Evolutionary conservation across 495 filamentous ascomycete genomes (phyloP), one percentile per base, ranked within the genome.

Genomic region (Xylaria sp.): DNA sequence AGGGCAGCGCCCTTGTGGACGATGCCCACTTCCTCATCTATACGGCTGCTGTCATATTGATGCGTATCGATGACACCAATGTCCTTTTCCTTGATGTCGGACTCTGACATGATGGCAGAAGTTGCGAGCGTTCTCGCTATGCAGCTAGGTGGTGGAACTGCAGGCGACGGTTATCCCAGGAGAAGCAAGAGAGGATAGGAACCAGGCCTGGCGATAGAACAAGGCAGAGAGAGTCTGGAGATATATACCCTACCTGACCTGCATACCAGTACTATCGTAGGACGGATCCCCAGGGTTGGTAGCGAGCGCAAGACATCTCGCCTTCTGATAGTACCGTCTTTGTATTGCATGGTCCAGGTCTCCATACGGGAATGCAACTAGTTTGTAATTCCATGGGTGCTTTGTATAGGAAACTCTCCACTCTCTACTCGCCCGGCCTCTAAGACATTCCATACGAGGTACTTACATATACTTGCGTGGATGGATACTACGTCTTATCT

Each of bases 21-120:
- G 21, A 78, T 68, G 31, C 77, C 80, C 63, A 74, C 73, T 67
- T 80, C 80, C 63, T 79, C 80, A 68, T 80, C 78, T 6, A 21
- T 57, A 31, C 29, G 26, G 41, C 44, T 58, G 15, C 40, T 37
- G 37, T 17, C 35, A 61, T 72, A 68, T 1, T 15, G 24, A 7
- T 55, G 57, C 44, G 71, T 6, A 11, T 40, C 21, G 21, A 46
- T 35, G 37, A 46, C 37, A 19, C 67, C 50, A n/a, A n/a, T n/a
- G 14, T 69, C 72, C 24, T 74, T 70, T 29, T 73, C 72, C 14
- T 19, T 48, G 29, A 55, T 69, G 40, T 77, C 75, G 31, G 61
- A 61, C 14, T 72, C 70, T 12, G 55, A 72, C 70, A 72, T 72
- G 53, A 19, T 44, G 55, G 55, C 35, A 31, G 33, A 29, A 24